phyloP scores from a whole-genome alignment of 2,329 filamentous ascomycete species.

The Pezicula carpinea region DNA sequence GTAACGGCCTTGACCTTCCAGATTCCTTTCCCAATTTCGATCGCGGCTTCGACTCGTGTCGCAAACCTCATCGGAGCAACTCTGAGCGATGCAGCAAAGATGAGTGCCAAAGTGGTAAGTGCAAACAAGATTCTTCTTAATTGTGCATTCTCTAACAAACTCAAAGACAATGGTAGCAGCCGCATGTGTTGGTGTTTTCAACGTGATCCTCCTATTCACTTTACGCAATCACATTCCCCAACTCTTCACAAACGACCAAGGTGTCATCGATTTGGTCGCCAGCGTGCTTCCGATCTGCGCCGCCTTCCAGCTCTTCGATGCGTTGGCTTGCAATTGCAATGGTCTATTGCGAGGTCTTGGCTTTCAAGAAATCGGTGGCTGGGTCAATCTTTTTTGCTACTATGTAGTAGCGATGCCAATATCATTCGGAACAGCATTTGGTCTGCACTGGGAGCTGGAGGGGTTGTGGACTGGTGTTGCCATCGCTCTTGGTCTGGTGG shows the following conservation, averaged over 20 bases:
- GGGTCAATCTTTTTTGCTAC: constrained; percentile 81
- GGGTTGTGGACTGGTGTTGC: constrained; percentile 81
- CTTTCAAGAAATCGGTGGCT: constrained; percentile 83
- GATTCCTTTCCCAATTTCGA: constrained; percentile 85
- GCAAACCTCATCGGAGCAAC: constrained; percentile 90
- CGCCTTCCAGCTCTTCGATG: constrained; percentile 86
- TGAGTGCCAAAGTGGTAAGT: constrained; percentile 63
- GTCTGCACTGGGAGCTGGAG: constrained; percentile 67
- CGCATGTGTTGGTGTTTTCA: constrained; percentile 70
- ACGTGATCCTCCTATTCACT: constrained; percentile 63
- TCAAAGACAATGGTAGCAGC: constrained; percentile 55
- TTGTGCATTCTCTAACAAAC: neutral
- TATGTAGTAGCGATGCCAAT: constrained; percentile 84
- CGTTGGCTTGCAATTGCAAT: constrained; percentile 72
- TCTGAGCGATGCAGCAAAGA: constrained; percentile 74
- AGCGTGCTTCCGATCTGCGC: constrained; percentile 74
- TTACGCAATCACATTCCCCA: constrained; percentile 70
- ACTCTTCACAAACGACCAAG: constrained; percentile 71
- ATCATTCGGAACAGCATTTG: constrained; percentile 74
- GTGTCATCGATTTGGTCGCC: constrained; percentile 65
- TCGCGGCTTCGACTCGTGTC: constrained; percentile 82
- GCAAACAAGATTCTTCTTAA: constrained; percentile 35
- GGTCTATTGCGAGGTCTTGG: constrained; percentile 84
- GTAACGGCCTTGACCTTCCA: constrained; percentile 80
- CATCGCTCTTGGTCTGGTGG: constrained; percentile 51